phyloP scores from a whole-genome alignment of 225 moss, liverwort and hornwort genomes.

The Physcomitrellopsis africana region DNA sequence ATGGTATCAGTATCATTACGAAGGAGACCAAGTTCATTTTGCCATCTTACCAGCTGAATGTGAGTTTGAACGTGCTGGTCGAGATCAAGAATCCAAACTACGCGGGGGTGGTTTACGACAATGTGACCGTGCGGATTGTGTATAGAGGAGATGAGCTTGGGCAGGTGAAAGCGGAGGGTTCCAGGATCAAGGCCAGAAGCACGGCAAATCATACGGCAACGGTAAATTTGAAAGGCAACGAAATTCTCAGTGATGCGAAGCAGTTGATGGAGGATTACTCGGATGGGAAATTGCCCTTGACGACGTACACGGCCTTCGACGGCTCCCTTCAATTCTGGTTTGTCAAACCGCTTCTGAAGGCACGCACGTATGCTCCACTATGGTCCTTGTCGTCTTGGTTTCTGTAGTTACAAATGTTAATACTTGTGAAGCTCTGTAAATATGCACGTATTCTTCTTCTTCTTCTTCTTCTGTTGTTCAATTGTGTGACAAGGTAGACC shows the following conservation, averaged over 20 bases:
- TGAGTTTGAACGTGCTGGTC: slow-evolving; percentile 66
- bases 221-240: slow-evolving; percentile 63
- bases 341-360: slow-evolving; percentile 68
- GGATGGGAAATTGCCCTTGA: slow-evolving; percentile 63
- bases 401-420: no score
- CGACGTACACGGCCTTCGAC: slow-evolving; percentile 63
- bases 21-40: slow-evolving; percentile 47
- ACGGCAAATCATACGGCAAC: slow-evolving; percentile 60
- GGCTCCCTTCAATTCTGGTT: slow-evolving; percentile 69
- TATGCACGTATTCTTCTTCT: no score
- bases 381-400: no score
- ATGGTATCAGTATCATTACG: slow-evolving; percentile 60
- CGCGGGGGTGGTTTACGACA: slow-evolving; percentile 72
- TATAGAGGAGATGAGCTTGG: slow-evolving; percentile 80
- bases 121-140: slow-evolving; percentile 54
- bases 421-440: no score
- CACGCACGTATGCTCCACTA: slow-evolving; percentile 5
- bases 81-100: slow-evolving; percentile 74
- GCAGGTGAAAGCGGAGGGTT: slow-evolving; percentile 56
- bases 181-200: slow-evolving; percentile 57
- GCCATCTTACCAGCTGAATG: slow-evolving; percentile 74
- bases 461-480: no score
- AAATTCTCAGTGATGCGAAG: slow-evolving; percentile 61
- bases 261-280: slow-evolving; percentile 64
- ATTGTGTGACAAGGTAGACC: no score